Base-by-base conservation (phyloP, 441 rosid species). In the Manihot esculenta region DNA sequence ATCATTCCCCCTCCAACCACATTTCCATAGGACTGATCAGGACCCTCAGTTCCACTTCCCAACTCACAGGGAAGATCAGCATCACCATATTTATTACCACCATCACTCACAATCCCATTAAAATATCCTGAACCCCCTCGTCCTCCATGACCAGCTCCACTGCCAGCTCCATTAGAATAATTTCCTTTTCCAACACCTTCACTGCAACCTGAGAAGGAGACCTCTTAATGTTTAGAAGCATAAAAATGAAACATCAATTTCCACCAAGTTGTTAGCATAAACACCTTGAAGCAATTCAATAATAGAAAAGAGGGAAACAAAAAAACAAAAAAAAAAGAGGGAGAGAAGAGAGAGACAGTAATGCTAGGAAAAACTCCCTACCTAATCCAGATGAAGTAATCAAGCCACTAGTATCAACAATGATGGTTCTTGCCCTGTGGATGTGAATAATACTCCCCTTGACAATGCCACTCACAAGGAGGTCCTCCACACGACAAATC, bases 101-200 rank as follows among this genome's bases (percentile, higher is more conserved):
- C 98, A 72, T 75, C 84, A 79, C 92, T 85, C 71, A 88, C 80
- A 73, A 85, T 87, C 67, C 98, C 98, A 68, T 93, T 87, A 84
- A 83, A 96, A 82, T 79, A 83, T 74, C 99, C 99, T 68, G 97
- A 86, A 67, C 99, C 99, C 70, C 99, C 99, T 74, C 87, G 76
- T 74, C 99, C 99, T 33, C 99, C 98, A 70, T 96, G 99, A 71
- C 99, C 98, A 74, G 98, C 98, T 69, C 98, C 99, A 81, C 99
- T 88, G 68, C 99, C 97, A 83, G 95, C 93, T 73, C 99, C 97
- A 77, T 89, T 80, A 59, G 88, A 85, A 83, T 87, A 93, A 73
- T 88, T 86, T 78, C 99, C 98, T 78, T 84, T 91, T 51, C 98
- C 99, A 67, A 89, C 71, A 62, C 99, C 98, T 49, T 80, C 89